Evolutionary conservation across 1,139 yeast genomes (phyloP), one percentile per base, ranked within the genome.

Genomic region (Geotrichum histeridarum): DNA sequence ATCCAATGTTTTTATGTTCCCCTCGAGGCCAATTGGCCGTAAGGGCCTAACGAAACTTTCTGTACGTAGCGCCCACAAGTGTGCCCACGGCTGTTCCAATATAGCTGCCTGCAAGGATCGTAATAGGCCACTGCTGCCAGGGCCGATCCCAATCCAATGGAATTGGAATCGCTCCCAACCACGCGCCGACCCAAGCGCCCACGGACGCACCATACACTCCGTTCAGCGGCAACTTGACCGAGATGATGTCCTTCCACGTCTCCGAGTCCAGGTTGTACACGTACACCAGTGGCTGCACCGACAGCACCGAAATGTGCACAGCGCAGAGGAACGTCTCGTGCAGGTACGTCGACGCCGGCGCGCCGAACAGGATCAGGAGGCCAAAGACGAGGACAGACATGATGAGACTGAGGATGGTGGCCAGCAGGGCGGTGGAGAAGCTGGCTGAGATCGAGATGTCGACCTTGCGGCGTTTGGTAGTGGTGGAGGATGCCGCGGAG

Each of bases 111-210:
- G 80, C 75, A 30, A 91, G 73, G 51, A 91, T 77, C 1, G 98
- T 91, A 56, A 89, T 80, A n/a, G 99, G 99, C 96, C 97, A 93
- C 57, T 77, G 79, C 70, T 93, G 99, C 99, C 99, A 93, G 32
- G 86, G 90, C 62, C 98, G 77, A 68, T 93, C 99, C 99, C 99
- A 93, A 69, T 93, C 99, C 56, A 93, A 76, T 0, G 98, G 97
- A 57, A 93, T 90, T 1, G 96, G 98, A 42, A 88, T 72, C 4
- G 94, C 96, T 9, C 98, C 97, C 1, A 89, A 64, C 98, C 98
- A 93, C 8, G 94, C 82, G 1, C 96, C 96, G 8, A 85, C 63
- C 43, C 84, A 72, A 0, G 83, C 77, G 41, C 83, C 78, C 9
- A 81, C 66, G 6, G 79, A 70, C 57, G 77, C 77, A 8, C 68